Conservation (phyloP, 75 land plant species). For the Cunninghamia lanceolata region DNA sequence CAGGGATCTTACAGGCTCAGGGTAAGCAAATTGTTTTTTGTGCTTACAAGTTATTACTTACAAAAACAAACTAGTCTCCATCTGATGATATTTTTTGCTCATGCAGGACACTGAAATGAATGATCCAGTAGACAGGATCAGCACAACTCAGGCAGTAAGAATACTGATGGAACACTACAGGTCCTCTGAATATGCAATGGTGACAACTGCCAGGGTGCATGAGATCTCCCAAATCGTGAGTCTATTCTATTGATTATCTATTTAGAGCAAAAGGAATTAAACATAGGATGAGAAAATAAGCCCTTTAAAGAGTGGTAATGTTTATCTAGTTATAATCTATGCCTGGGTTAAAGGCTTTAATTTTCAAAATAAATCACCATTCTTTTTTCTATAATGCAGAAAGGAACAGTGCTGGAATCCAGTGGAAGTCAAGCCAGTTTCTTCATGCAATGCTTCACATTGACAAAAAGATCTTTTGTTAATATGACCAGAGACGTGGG, state of each 20-base stretch:
- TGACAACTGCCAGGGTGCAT: slow-evolving; percentile 41
- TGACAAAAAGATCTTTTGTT: slow-evolving; percentile 26
- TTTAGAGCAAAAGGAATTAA: slow-evolving; percentile 1
- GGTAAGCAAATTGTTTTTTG: slow-evolving; percentile 16
- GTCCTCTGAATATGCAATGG: slow-evolving; percentile 48
- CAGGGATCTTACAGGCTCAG: slow-evolving; percentile 42
- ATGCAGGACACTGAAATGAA: slow-evolving; percentile 32
- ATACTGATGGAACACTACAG: slow-evolving; percentile 51
- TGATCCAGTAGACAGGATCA: slow-evolving; percentile 52
- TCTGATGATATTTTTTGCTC: background rate
- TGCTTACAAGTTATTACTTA: slow-evolving; percentile 1
- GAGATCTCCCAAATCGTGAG: slow-evolving; percentile 72
- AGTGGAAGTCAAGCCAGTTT: slow-evolving; percentile 25
- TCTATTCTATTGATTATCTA: background rate
- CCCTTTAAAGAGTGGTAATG: background rate
- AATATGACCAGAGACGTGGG: slow-evolving; percentile 32
- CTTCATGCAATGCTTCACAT: slow-evolving; percentile 21
- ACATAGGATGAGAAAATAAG: background rate
- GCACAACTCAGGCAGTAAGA: slow-evolving; percentile 63
- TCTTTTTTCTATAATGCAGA: slow-evolving; percentile 7
- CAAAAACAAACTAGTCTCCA: background rate
- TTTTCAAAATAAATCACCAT: background rate
- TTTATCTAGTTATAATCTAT: background rate
- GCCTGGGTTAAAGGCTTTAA: background rate
- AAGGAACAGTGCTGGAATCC: slow-evolving; percentile 20